These are phyloP conservation scores for Dactylis glomerata DNA, from an alignment of 176 grass and related monocot genomes.

Conservation along the genomic window DNA sequence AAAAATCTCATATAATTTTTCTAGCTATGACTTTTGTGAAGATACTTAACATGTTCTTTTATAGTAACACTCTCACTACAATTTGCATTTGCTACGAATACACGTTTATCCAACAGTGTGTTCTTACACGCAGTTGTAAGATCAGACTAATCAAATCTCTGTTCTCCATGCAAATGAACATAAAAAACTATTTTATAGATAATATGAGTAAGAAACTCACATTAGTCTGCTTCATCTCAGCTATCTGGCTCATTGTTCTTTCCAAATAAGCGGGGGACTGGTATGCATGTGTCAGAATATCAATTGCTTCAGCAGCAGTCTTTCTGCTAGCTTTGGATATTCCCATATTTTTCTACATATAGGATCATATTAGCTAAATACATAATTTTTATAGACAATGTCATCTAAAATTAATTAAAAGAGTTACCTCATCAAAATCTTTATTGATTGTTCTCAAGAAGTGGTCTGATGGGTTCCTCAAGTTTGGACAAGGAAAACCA, in stretches of 20 bases:
- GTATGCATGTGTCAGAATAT: conserved; percentile 32
- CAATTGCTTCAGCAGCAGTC: conserved; percentile 37
- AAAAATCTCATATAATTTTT: background rate
- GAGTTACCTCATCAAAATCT: conserved; percentile 57
- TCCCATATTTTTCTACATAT: conserved; percentile 14
- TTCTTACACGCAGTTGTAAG: background rate
- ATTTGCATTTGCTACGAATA: background rate
- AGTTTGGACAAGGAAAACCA: conserved; percentile 53
- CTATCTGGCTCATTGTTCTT: conserved; percentile 10
- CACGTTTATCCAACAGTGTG: too few relatives aligned
- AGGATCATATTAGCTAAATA: background rate
- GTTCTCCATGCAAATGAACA: background rate
- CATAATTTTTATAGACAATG: background rate
- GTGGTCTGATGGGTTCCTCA: conserved; percentile 67
- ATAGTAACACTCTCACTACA: background rate
- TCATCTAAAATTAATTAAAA: background rate
- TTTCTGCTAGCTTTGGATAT: background rate
- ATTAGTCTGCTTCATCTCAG: conserved; percentile 16
- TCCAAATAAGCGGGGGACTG: background rate
- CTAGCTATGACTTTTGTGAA: background rate
- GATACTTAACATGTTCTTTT: background rate
- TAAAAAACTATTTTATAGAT: background rate
- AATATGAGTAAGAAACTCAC: conserved; percentile 10
- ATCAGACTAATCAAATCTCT: background rate
- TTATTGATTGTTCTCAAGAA: conserved; percentile 66